Evolutionary conservation across 768 basidiomycete species (phyloP).

Genomic region (Thelephora ganbajun): DNA sequence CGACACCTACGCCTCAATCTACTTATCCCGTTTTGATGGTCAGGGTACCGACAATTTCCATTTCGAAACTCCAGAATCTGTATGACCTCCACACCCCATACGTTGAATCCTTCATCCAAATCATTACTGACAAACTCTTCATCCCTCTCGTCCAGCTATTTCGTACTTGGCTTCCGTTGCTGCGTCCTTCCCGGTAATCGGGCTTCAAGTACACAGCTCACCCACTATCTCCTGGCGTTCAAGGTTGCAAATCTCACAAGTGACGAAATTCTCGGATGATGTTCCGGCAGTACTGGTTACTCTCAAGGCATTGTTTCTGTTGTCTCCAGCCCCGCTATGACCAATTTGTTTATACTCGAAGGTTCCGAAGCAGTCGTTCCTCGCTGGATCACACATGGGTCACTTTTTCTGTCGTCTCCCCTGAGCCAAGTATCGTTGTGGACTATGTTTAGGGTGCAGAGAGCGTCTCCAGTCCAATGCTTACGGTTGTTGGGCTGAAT

Average conservation of each 20-base stretch:
- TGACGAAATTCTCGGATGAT: slow-evolving; percentile 59
- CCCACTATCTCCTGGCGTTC: slow-evolving; percentile 78
- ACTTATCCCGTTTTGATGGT: slow-evolving; percentile 92
- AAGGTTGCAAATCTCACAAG: slow-evolving; percentile 65
- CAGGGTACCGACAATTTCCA: slow-evolving; percentile 98
- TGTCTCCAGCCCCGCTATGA: slow-evolving; percentile 75
- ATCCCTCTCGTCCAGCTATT: slow-evolving; percentile 59
- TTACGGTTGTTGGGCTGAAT: slow-evolving; percentile 73
- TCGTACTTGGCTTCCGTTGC: slow-evolving; percentile 89
- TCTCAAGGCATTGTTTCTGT: slow-evolving; percentile 96
- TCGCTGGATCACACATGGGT: slow-evolving; percentile 87
- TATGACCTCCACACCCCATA: slow-evolving; percentile 89
- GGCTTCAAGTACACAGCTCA: slow-evolving; percentile 89
- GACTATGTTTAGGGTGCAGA: slow-evolving; percentile 88
- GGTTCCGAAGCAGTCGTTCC: slow-evolving; percentile 86
- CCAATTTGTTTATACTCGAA: slow-evolving; percentile 69
- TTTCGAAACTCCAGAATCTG: slow-evolving; percentile 85
- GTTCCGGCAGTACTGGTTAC: slow-evolving; percentile 89
- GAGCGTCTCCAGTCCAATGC: slow-evolving; percentile 87
- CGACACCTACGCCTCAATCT: slow-evolving; percentile 73
- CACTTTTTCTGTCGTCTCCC: slow-evolving; percentile 81
- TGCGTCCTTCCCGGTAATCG: slow-evolving; percentile 90
- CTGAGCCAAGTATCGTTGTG: slow-evolving; percentile 78
- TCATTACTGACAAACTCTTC: slow-evolving; percentile 56
- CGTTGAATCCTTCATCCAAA: slow-evolving; percentile 57